A percentile compares a stretch with the other conserved stretches of the same genome.
phyloP scores from a whole-genome alignment of 345 rosid genomes.

The Aegle marmelos region DNA sequence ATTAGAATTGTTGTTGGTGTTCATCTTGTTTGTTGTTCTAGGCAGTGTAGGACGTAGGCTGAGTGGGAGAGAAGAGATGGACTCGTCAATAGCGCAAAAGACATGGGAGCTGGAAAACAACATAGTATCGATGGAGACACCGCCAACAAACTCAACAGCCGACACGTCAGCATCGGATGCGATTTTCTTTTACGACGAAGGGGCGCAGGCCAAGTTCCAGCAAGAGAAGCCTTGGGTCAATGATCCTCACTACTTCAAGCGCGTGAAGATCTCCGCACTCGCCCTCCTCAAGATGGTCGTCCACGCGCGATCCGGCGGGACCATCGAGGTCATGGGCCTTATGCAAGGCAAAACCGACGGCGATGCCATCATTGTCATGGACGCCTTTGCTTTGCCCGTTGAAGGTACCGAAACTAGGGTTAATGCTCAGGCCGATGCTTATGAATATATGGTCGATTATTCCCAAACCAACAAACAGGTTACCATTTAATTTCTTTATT shows the following conservation, averaged over 20 bases:
- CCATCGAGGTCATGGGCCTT: slow-evolving; percentile 97
- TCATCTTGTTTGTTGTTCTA: no score
- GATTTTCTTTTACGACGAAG: slow-evolving; percentile 80
- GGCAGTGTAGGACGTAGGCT: no score
- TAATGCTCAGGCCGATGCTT: slow-evolving; percentile 99
- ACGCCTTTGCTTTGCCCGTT: slow-evolving; percentile 98
- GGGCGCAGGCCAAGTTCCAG: slow-evolving; percentile 62
- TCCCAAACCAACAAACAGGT: slow-evolving; percentile 98
- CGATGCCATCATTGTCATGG: slow-evolving; percentile 95
- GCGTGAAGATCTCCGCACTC: slow-evolving; percentile 95
- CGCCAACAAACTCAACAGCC: slow-evolving; percentile 20
- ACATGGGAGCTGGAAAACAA: slow-evolving; percentile 99
- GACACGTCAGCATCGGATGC: slow-evolving; percentile 55
- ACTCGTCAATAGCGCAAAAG: slow-evolving; percentile 71
- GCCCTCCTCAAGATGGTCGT: slow-evolving; percentile 99
- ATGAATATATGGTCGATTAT: slow-evolving; percentile 98
- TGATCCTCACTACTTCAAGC: slow-evolving; percentile 95
- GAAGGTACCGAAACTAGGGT: slow-evolving; percentile 99
- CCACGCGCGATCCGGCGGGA: slow-evolving; percentile 99
- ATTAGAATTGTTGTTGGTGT: no score
- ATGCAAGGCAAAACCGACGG: slow-evolving; percentile 99
- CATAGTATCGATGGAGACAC: slow-evolving; percentile 55
- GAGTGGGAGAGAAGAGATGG: slow-evolving; percentile 17
- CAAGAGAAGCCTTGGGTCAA: slow-evolving; percentile 94
- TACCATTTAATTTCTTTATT: background rate